Evolutionary conservation across 208 protist species (phyloP).

Genomic region (Trypanosoma caninum): DNA sequence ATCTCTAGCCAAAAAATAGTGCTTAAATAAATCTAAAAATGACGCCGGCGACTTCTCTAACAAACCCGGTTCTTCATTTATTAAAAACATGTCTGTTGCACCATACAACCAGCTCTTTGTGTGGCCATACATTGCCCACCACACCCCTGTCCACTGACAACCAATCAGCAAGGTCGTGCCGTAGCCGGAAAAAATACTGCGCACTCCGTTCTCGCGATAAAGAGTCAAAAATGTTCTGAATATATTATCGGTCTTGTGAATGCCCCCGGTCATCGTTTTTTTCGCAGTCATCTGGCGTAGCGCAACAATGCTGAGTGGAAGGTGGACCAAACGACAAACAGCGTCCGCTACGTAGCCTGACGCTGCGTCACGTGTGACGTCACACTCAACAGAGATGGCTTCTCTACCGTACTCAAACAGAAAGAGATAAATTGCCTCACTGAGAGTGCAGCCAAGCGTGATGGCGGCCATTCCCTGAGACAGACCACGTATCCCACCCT

Average conservation of each 20-base stretch:
- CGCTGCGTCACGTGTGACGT: slow-evolving; percentile 42
- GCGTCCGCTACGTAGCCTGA: slow-evolving; percentile 66
- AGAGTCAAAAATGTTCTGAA: slow-evolving; percentile 26
- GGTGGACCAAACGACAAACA: slow-evolving; percentile 61
- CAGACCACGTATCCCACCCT: slow-evolving; percentile 58
- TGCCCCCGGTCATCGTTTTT: neutral
- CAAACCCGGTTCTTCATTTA: neutral
- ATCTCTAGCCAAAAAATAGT: slow-evolving; percentile 47
- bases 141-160: slow-evolving; percentile 80
- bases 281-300: slow-evolving; percentile 79
- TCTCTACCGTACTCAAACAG: slow-evolving; percentile 77
- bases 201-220: slow-evolving; percentile 63
- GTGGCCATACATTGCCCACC: slow-evolving; percentile 71
- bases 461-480: slow-evolving; percentile 56
- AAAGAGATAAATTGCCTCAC: slow-evolving; percentile 77
- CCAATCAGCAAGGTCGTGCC: slow-evolving; percentile 77
- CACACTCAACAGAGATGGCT: slow-evolving; percentile 28
- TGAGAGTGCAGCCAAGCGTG: slow-evolving; percentile 63
- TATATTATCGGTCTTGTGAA: slow-evolving; percentile 26
- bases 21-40: slow-evolving; percentile 14
- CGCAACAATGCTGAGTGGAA: slow-evolving; percentile 77
- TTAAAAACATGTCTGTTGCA: slow-evolving; percentile 23
- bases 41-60: slow-evolving; percentile 5
- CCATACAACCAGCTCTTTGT: slow-evolving; percentile 53
- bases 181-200: slow-evolving; percentile 70